Conservation (phyloP, 2,329 filamentous ascomycete species). For the Lecanicillium sp. region DNA sequence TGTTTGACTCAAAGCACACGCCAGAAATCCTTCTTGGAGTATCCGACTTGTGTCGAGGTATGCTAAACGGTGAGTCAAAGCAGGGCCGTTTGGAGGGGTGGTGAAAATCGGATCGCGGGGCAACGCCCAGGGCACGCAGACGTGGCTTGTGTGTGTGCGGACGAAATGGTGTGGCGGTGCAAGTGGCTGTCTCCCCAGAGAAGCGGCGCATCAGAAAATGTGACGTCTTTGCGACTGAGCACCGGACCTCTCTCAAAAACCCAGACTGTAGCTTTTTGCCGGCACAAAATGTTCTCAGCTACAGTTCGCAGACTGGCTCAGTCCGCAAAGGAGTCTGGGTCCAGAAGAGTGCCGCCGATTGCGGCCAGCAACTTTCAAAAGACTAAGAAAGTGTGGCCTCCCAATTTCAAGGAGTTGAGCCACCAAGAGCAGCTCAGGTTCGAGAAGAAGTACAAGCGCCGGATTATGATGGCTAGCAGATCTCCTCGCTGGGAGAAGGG, state of each 20-base stretch:
- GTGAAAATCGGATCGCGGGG: conserved; percentile 10
- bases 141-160: conserved; percentile 5
- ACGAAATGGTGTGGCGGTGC: conserved; percentile 4
- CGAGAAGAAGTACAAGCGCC: conserved; percentile 70
- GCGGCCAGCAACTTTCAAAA: conserved; percentile 50
- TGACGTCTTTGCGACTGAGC: too few species aligned
- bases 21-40: too few species aligned
- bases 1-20: too few species aligned
- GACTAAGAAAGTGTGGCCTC: conserved; percentile 69
- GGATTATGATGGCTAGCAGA: conserved; percentile 52
- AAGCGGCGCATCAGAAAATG: conserved; percentile 3
- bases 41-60: too few species aligned
- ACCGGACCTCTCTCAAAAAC: too few species aligned
- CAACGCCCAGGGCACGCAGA: conserved; percentile 4
- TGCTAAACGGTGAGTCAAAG: too few species aligned
- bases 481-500: conserved; percentile 57
- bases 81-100: conserved; percentile 1
- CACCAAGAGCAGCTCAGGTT: conserved; percentile 68
- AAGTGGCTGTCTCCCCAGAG: too few species aligned
- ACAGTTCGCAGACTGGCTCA: conserved; percentile 25
- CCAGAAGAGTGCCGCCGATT: conserved; percentile 19
- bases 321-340: conserved; percentile 17
- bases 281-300: conserved; percentile 24
- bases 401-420: conserved; percentile 62
- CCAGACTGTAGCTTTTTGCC: neutral